These are phyloP conservation scores for Lactarius trivialis DNA, from an alignment of 768 basidiomycete genomes.

Conservation along the genomic window DNA sequence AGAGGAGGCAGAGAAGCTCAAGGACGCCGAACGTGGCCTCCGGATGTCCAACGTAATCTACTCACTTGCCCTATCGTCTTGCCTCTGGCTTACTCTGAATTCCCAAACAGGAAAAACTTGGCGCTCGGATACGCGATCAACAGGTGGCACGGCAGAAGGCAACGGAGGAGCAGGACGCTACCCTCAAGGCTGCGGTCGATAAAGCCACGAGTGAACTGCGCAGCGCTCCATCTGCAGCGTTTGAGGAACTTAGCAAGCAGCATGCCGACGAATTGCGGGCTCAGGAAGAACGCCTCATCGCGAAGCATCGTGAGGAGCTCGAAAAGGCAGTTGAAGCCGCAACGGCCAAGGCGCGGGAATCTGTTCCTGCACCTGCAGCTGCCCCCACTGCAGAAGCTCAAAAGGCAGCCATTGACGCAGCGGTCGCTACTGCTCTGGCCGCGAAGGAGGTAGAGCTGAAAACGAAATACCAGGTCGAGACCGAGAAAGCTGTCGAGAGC, in stretches of 20 bases:
- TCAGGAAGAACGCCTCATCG: constrained; percentile 46
- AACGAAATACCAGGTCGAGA: constrained; percentile 46
- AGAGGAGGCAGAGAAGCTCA: constrained; percentile 25
- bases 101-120: constrained; percentile 44
- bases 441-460: constrained; percentile 44
- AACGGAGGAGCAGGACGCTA: constrained; percentile 42
- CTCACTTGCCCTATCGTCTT: neutral
- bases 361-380: constrained; percentile 21
- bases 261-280: constrained; percentile 56
- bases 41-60: constrained; percentile 24
- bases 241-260: constrained; percentile 41
- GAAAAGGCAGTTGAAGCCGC: constrained; percentile 40
- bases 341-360: constrained; percentile 29
- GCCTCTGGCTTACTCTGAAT: neutral
- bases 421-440: constrained; percentile 42
- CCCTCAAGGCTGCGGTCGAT: constrained; percentile 52
- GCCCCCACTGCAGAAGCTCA: constrained; percentile 27
- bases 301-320: constrained; percentile 50
- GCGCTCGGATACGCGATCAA: constrained; percentile 39
- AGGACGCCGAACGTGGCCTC: constrained; percentile 25
- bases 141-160: constrained; percentile 48
- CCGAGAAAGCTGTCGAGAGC: constrained; percentile 58
- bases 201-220: constrained; percentile 44
- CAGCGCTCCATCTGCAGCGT: constrained; percentile 24
- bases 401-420: constrained; percentile 44